phyloP scores from a whole-genome alignment of 192 early-diverging fungal genomes.

The Coemansia sp. region DNA sequence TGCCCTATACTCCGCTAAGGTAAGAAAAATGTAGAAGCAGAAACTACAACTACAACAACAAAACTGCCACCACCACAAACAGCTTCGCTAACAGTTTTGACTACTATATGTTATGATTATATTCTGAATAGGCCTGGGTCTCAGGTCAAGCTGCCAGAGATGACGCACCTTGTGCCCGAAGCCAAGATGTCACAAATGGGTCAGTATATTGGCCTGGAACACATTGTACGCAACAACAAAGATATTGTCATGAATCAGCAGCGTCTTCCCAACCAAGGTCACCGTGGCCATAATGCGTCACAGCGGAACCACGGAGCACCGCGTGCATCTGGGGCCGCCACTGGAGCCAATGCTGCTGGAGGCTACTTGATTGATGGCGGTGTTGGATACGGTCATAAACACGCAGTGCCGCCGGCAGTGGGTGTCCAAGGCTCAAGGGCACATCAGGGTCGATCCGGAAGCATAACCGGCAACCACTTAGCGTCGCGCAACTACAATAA shows the following conservation, averaged over 20 bases:
- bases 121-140: conserved; percentile 28
- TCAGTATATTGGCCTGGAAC: conserved; percentile 30
- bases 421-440: not conserved
- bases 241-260: conserved; percentile 12
- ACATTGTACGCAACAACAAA: conserved; percentile 20
- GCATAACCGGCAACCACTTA: conserved; percentile 3
- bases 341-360: not conserved
- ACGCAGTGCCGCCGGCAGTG: not conserved
- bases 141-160: conserved; percentile 31
- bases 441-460: conserved; percentile 2
- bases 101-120: not conserved
- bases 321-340: not conserved
- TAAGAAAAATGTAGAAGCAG: conserved; percentile 18
- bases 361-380: not conserved
- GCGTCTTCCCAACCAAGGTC: not conserved
- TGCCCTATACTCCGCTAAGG: conserved; percentile 37
- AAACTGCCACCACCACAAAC: not conserved
- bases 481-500: not conserved
- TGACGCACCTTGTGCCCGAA: conserved; percentile 2
- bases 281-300: conserved; percentile 8
- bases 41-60: not conserved
- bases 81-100: not conserved
- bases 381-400: not conserved
- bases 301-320: conserved; percentile 11
- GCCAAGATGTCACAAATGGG: conserved; percentile 1